Evolutionary conservation across 208 protist genomes (phyloP).

Genomic region (Leptomonas pyrrhocoris): DNA sequence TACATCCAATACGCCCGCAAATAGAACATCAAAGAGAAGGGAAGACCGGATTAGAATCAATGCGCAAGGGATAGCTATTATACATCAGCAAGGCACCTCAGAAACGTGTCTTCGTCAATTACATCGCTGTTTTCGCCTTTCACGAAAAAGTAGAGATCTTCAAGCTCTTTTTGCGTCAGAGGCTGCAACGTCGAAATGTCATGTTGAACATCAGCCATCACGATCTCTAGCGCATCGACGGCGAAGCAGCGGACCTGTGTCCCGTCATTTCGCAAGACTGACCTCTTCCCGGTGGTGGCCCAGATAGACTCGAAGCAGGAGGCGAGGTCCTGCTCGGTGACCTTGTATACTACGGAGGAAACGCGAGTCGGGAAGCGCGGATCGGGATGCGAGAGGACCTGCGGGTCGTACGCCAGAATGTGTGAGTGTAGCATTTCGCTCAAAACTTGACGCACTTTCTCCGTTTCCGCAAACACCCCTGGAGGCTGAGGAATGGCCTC

Average conservation of each 20-base stretch:
- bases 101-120: constrained; percentile 25
- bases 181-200: background rate
- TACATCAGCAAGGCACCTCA: constrained; percentile 25
- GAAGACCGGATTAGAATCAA: background rate
- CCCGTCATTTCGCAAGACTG: background rate
- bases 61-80: constrained; percentile 8
- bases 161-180: constrained; percentile 19
- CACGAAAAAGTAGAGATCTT: constrained; percentile 30
- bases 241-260: constrained; percentile 12
- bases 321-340: constrained; percentile 19
- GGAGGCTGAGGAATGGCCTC: background rate
- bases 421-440: constrained; percentile 30
- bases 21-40: background rate
- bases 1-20: background rate
- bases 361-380: constrained; percentile 22
- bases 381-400: constrained; percentile 27
- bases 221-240: constrained; percentile 24
- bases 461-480: constrained; percentile 11
- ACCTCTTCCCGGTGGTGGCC: constrained; percentile 23
- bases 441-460: constrained; percentile 24
- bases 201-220: constrained; percentile 6
- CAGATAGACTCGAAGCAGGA: constrained; percentile 28
- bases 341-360: constrained; percentile 28
- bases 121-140: constrained; percentile 16
- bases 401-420: constrained; percentile 33